Percentiles rank a stretch among this genome's conserved stretches.
Conservation (phyloP, 2,329 filamentous ascomycete genomes). For the Ciborinia camelliae region DNA sequence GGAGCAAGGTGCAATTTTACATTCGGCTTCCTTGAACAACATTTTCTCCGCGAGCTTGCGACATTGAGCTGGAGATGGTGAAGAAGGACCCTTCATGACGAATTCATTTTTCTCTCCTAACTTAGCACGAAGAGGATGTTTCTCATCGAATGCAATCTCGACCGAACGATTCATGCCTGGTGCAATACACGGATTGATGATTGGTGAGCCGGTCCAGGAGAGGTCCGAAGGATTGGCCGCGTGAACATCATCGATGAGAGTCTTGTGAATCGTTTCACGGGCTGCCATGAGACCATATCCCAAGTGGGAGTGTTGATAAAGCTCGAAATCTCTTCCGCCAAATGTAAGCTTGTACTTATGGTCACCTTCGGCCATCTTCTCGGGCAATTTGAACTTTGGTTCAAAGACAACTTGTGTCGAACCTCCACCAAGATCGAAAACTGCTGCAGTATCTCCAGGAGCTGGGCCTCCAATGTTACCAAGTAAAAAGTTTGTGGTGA, state of each 20-base stretch:
- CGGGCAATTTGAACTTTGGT: conserved; percentile 89
- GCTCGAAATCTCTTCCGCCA: conserved; percentile 82
- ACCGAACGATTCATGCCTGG: conserved; percentile 74
- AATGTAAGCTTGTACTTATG: conserved; percentile 94
- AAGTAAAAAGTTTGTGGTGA: conserved; percentile 96
- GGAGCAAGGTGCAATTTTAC: conserved; percentile 84
- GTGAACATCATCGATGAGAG: conserved; percentile 69
- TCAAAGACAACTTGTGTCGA: conserved; percentile 99
- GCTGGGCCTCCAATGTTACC: conserved; percentile 96
- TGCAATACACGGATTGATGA: conserved; percentile 82
- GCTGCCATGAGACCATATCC: conserved; percentile 96
- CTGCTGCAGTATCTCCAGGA: conserved; percentile 83
- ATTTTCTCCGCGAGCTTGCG: conserved; percentile 87
- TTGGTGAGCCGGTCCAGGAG: conserved; percentile 66
- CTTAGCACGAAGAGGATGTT: conserved; percentile 52
- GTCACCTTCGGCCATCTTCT: conserved; percentile 80
- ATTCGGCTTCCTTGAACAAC: conserved; percentile 79
- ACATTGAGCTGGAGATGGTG: conserved; percentile 78
- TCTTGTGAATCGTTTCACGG: conserved; percentile 77
- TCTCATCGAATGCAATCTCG: conserved; percentile 64
- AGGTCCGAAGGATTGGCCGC: conserved; percentile 57
- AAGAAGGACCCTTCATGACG: conserved; percentile 82
- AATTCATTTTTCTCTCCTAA: conserved; percentile 59
- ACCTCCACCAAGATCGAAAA: conserved; percentile 94
- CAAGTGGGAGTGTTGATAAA: conserved; percentile 98